These are phyloP conservation scores for Piloderma croceum DNA, from an alignment of 768 basidiomycete species.

Conservation along the genomic window DNA sequence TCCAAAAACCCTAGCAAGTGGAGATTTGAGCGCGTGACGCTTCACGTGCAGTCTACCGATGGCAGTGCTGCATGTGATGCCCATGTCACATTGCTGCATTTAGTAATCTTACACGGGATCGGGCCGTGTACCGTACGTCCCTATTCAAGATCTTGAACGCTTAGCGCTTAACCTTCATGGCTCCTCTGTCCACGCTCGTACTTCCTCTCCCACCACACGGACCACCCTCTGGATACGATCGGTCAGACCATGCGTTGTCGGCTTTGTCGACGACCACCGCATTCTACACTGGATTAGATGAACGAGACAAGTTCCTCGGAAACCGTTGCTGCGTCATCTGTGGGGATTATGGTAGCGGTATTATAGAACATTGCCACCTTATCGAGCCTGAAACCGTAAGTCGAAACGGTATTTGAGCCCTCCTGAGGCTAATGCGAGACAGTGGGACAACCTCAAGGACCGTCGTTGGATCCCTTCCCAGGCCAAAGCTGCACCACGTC, in stretches of 20 bases:
- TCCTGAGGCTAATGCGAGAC: constrained; percentile 10
- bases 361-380: too few species aligned
- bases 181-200: constrained; percentile 13
- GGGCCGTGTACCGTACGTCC: too few species aligned
- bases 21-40: too few species aligned
- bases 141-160: constrained; percentile 3
- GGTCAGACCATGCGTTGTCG: constrained; percentile 13
- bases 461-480: constrained; percentile 20
- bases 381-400: too few species aligned
- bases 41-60: too few species aligned
- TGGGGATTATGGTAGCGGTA: constrained; percentile 8
- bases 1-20: too few species aligned
- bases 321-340: constrained; percentile 18
- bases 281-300: constrained; percentile 15
- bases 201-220: constrained; percentile 18
- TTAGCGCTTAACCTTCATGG: constrained; percentile 12
- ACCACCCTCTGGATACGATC: constrained; percentile 16
- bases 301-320: constrained; percentile 18
- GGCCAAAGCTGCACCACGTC: constrained; percentile 11
- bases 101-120: too few species aligned
- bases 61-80: too few species aligned
- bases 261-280: constrained; percentile 16
- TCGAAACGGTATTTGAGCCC: constrained; percentile 9
- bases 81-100: too few species aligned
- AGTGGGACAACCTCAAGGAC: constrained; percentile 19